Conservation (phyloP, 2,329 filamentous ascomycete genomes). For the Endocalyx cinctus region DNA sequence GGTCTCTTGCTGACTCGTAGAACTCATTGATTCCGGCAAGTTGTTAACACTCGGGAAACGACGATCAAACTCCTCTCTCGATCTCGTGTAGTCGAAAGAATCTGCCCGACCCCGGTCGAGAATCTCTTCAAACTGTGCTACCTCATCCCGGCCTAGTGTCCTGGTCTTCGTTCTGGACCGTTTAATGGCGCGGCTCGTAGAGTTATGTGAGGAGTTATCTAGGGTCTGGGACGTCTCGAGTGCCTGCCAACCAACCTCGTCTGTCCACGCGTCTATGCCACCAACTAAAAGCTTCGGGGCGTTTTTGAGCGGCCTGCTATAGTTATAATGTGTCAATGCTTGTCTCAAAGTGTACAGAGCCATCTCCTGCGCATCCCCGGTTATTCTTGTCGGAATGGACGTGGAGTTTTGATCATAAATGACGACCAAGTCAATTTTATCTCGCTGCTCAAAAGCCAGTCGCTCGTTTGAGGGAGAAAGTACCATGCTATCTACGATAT, state of each 20-base stretch:
- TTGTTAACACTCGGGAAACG: constrained; percentile 70
- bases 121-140: constrained; percentile 73
- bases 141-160: constrained; percentile 75
- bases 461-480: constrained; percentile 72
- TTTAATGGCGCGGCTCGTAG: constrained; percentile 25
- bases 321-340: constrained; percentile 80
- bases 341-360: constrained; percentile 71
- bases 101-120: constrained; percentile 60
- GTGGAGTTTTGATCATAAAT: constrained; percentile 76
- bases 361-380: constrained; percentile 36
- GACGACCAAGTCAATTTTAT: constrained; percentile 80
- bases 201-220: constrained; percentile 12
- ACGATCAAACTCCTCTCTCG: constrained; percentile 78
- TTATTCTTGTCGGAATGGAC: constrained; percentile 37
- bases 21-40: constrained; percentile 56
- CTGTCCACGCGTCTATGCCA: constrained; percentile 80
- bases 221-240: constrained; percentile 46
- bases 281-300: constrained; percentile 75
- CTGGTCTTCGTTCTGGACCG: constrained; percentile 49
- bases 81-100: constrained; percentile 52
- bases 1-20: constrained; percentile 18
- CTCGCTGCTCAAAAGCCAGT: constrained; percentile 63
- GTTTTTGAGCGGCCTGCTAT: constrained; percentile 66
- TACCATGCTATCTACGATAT: constrained; percentile 64
- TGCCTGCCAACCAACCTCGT: constrained; percentile 70